These are phyloP conservation scores for Spongispora temasekensis DNA, from an alignment of 1,284 basidiomycete genomes.

Conservation along the genomic window DNA sequence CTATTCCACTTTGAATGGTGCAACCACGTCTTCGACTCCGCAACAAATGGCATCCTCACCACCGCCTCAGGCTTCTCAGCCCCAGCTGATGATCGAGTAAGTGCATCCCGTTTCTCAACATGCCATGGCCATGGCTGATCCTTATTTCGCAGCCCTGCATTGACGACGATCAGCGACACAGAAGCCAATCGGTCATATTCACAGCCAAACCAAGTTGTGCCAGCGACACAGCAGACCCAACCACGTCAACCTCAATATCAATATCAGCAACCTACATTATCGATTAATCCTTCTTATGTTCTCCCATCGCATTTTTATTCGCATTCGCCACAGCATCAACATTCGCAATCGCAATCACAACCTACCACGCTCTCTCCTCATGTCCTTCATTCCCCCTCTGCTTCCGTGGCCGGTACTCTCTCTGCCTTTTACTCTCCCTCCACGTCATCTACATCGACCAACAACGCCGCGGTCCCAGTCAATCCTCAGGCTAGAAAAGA, in stretches of 20 bases:
- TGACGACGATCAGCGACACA: slow-evolving; percentile 50
- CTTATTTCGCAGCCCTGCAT: slow-evolving; percentile 43
- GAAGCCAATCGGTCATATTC: slow-evolving; percentile 39
- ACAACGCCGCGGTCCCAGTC: slow-evolving; percentile 26
- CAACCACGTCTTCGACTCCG: slow-evolving; percentile 45
- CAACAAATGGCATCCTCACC: slow-evolving; percentile 37
- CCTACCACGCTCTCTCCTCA: slow-evolving; percentile 70
- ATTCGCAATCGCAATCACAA: slow-evolving; percentile 39
- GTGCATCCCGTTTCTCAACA: slow-evolving; percentile 22
- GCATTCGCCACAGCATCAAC: slow-evolving; percentile 32
- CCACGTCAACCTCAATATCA: slow-evolving; percentile 40
- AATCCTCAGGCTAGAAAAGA: slow-evolving; percentile 46
- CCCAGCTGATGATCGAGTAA: slow-evolving; percentile 56
- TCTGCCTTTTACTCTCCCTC: slow-evolving; percentile 40
- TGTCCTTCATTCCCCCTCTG: slow-evolving; percentile 56
- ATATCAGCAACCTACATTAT: slow-evolving; percentile 42
- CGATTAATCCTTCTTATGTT: slow-evolving; percentile 41
- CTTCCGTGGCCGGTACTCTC: slow-evolving; percentile 39
- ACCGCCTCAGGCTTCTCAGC: slow-evolving; percentile 29
- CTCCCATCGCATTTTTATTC: slow-evolving; percentile 44
- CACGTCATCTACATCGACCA: slow-evolving; percentile 28
- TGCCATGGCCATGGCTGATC: slow-evolving; percentile 14
- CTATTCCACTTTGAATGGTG: slow-evolving; percentile 75
- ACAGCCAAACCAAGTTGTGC: slow-evolving; percentile 28
- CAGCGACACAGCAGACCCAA: slow-evolving; percentile 35